Percentiles rank a stretch among this genome's conserved stretches.
Conservation (phyloP, 2,329 filamentous ascomycete genomes). For the Cucurbitaria berberidis region DNA sequence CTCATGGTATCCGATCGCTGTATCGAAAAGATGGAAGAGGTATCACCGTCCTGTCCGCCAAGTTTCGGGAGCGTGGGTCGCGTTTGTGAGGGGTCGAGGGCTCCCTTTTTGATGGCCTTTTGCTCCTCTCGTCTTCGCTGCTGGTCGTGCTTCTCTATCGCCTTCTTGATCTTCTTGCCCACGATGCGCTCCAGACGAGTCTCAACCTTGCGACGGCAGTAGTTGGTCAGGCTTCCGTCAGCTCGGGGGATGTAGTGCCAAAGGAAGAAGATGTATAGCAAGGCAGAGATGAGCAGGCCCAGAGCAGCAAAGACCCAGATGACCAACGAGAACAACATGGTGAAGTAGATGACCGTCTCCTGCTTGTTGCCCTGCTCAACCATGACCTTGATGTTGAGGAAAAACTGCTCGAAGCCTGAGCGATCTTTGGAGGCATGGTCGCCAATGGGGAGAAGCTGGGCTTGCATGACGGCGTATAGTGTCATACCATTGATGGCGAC, state of each 20-base stretch:
- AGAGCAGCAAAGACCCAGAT: constrained; percentile 87
- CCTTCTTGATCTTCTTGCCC: constrained; percentile 84
- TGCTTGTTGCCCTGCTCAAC: constrained; percentile 72
- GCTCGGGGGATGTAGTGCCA: constrained; percentile 87
- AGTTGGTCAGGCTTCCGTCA: constrained; percentile 81
- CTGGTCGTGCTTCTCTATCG: constrained; percentile 75
- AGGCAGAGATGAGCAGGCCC: constrained; percentile 71
- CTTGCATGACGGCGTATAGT: constrained; percentile 80
- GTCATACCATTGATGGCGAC: constrained; percentile 91
- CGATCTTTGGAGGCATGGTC: constrained; percentile 63
- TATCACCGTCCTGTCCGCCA: constrained; percentile 49
- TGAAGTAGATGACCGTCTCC: constrained; percentile 81
- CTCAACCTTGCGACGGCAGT: constrained; percentile 92
- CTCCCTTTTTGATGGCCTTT: constrained; percentile 56
- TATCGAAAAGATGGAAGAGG: constrained; percentile 41
- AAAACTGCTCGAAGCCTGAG: constrained; percentile 75
- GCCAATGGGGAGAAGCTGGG: constrained; percentile 71
- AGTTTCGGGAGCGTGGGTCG: constrained; percentile 52
- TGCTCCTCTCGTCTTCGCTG: constrained; percentile 53
- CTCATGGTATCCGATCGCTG: constrained; percentile 42
- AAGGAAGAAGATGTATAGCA: constrained; percentile 87
- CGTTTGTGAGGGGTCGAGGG: constrained; percentile 31
- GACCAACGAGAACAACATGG: constrained; percentile 90
- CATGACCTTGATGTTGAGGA: constrained; percentile 77
- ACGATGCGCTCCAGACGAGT: constrained; percentile 84